Base-by-base conservation (phyloP, 441 rosid species). In the Kokia cookei region DNA sequence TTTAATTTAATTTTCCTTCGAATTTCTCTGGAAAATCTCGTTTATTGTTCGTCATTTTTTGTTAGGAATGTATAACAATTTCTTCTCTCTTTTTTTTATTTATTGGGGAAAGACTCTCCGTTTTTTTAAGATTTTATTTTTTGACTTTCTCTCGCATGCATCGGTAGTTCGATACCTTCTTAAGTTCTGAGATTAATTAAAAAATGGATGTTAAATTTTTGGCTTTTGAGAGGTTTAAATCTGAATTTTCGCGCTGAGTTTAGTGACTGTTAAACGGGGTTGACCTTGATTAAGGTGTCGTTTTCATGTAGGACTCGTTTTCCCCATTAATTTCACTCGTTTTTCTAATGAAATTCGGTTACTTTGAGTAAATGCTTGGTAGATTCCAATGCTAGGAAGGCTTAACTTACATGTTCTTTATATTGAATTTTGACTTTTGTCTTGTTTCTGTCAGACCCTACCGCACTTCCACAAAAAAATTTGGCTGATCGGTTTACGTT, bases 401-500 rank as follows among this genome's bases (percentile, higher is more conserved):
- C 3, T 45, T 45, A 45, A 19, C 12, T 29, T 24, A 19, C 10
- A 5, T 54, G 45, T 19, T 5, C 54, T 29, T 35, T 32, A 1
- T 32, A 32, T 32, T 32, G 37, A 32, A 32, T 32, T 32, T 5
- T 32, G 37, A 74, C 60, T 76, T 76, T 6, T 19, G 19, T 69
- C 48, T 32, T 57, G 51, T 54, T 32, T 51, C 4, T 60, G 5
- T 76, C 85, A 86, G 93, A 80, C 78, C 77, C 73, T 79, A 22
- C 84, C 64, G 77, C 82, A 69, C 77, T 5, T 5, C 6, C 37
- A 32, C 6, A 32, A 69, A 72, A 81, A 32, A 32, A 32, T 75
- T 72, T 82, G 81, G 85, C 73, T 78, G 83, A 80, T 81, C 78
- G 72, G 79, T 81, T 50, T 57, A 65, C 37, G 81, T 80, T 64